Conservation (phyloP, 23 red algal genomes). For the Gracilaria domingensis region DNA sequence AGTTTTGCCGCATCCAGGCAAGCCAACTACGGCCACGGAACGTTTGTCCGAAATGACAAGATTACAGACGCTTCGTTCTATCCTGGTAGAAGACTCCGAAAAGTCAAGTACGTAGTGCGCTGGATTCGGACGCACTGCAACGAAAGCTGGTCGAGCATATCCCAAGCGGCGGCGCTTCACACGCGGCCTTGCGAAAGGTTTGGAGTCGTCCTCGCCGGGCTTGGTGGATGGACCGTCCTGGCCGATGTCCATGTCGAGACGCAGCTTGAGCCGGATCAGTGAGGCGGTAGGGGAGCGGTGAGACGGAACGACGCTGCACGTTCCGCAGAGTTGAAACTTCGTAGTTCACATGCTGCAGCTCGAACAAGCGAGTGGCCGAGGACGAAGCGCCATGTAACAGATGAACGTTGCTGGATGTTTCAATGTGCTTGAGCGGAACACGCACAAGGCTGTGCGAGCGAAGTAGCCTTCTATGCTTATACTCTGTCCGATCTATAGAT, state of each 20-base stretch:
- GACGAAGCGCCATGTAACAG: not conserved
- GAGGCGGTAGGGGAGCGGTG: not conserved
- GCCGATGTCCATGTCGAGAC: constrained; percentile 39
- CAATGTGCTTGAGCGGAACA: no score
- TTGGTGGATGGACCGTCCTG: not conserved
- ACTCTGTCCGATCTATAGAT: no score
- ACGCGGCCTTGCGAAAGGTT: constrained; percentile 37
- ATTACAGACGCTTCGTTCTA: constrained; percentile 32
- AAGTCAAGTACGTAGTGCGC: constrained; percentile 55
- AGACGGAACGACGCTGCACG: not conserved
- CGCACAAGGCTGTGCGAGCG: no score
- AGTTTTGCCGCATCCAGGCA: constrained; percentile 69
- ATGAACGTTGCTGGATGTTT: no score
- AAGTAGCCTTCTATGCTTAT: no score
- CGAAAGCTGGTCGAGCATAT: constrained; percentile 16
- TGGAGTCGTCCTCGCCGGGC: not conserved
- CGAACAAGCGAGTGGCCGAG: no score
- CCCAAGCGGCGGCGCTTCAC: constrained; percentile 10
- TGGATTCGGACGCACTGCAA: constrained; percentile 57
- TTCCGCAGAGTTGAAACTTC: not conserved
- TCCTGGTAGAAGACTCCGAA: not conserved
- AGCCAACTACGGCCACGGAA: constrained; percentile 32
- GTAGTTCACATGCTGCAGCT: not conserved
- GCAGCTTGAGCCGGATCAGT: not conserved
- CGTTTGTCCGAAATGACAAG: constrained; percentile 35